Percentiles rank a stretch among this genome's conserved stretches.
These are phyloP conservation scores for Lablab purpureus DNA, from an alignment of 306 rosid genomes.

Conservation along the genomic window DNA sequence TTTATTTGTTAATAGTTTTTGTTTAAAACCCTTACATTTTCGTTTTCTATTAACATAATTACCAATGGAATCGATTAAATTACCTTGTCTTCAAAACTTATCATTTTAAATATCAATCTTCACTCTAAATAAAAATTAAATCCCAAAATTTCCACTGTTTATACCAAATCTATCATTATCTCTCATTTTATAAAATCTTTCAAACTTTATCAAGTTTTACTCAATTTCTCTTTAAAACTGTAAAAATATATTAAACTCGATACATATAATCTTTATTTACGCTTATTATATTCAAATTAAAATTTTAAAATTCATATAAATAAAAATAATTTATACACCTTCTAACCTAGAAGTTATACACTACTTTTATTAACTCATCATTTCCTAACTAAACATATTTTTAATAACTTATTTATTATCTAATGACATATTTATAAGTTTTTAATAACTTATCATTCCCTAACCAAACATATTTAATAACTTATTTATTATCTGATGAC, in stretches of 20 bases:
- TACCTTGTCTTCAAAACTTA: not conserved
- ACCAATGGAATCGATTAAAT: not conserved
- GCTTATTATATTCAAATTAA: no score
- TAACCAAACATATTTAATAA: not conserved
- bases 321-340: not conserved
- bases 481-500: not conserved
- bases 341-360: not conserved
- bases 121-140: not conserved
- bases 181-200: not conserved
- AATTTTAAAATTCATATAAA: not conserved
- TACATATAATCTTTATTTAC: no score
- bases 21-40: not conserved
- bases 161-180: no score
- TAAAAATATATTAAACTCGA: no score
- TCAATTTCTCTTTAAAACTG: no score
- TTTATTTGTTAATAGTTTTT: not conserved
- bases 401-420: no score
- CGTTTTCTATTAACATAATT: not conserved
- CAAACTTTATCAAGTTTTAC: no score
- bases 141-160: not conserved
- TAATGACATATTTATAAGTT: no score
- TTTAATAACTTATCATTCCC: no score
- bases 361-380: not conserved
- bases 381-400: not conserved
- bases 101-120: not conserved